Evolutionary conservation across 306 rosid genomes (phyloP), one percentile per base, ranked within the genome.

Genomic region (Cucumis melo): DNA sequence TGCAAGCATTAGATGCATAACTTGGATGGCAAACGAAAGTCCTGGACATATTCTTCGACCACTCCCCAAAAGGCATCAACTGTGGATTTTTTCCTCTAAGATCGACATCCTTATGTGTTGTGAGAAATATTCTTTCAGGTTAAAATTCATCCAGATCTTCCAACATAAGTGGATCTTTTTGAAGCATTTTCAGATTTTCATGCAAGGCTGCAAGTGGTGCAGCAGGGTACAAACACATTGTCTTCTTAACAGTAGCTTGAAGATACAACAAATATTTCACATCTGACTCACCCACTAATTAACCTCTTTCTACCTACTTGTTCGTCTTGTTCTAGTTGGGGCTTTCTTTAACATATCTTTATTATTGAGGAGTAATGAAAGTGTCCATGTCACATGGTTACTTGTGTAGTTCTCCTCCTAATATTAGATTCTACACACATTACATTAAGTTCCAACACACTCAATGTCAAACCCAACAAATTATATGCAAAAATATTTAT

Each of bases 171-270:
- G 91, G 87, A 76, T 90, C 96, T 27, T 89, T 84, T 1, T 90
- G 92, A 68, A 90, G 82, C 85, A 80, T 88, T 86, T 88, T 81
- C n/a, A n/a, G n/a, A n/a, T n/a, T n/a, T n/a, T n/a, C 92, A 74
- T 88, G 82, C 7, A 85, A 86, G 8, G 83, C 87, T 12, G 78
- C 74, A 3, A 86, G 84, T 1, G 92, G 92, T 21, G 83, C 95
- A 0, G 92, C 89, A 11, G 89, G 92, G 61, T 85, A 86, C 8
- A 86, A 76, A 12, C 92, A 80, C 7, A 86, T 74, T 0, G 89
- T 81, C 75, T 86, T 88, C 85, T 88, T 88, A 15, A 88, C 55
- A 32, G 86, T 88, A 44, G 89, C 89, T 78, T 84, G 80, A 24
- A 86, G 58, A 81, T 85, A 88, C 10, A 14, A 24, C 0, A 86